Base-by-base conservation (phyloP, 257 asterid genomes). In the Anisodus acutangulus region DNA sequence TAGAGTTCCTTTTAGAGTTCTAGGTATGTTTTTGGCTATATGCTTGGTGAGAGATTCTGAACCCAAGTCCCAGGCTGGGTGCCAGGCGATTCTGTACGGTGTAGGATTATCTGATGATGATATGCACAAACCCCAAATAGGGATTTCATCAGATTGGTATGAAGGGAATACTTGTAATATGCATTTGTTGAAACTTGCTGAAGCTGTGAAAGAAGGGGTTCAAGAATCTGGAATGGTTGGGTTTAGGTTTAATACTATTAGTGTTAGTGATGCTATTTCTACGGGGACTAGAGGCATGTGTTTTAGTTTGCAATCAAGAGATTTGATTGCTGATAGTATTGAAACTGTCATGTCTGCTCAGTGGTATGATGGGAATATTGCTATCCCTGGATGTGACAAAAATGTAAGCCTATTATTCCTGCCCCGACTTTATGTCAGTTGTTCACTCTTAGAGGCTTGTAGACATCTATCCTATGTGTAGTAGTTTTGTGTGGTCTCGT, bases 221-320 rank as follows among this genome's bases (percentile, higher is more conserved):
- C 4, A 37, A 26, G 94, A 86, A 60, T 92, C 95, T 35, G 97
- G 95, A 5, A 94, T 96, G 99, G 97, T 96, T 82, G 99, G 99
- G 78, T 96, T 96, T 79, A 87, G 98, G 90, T 96, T 96, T 69
- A 94, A 96, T 58, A 96, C 99, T 0, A 90, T 96, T 82, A 98
- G 99, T 43, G 99, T 96, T 64, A 93, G 98, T 83, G 99, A 97
- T 86, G 98, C 99, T 66, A 97, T 97, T 83, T 94, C 98, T 0
- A 97, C 95, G 99, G 98, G 99, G 88, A 96, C 99, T 5, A 88
- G 98, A 79, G 99, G 99, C 53, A 97, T 97, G 99, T 95, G 98
- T 84, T 97, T 90, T 86, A 97, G 99, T 80, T 92, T 97, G 89
- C 99, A 94, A 90, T 93, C 97, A 3, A 95, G 99, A 89, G 99